Conservation (phyloP, 2,329 filamentous ascomycete species). For the Nemania diffusa region DNA sequence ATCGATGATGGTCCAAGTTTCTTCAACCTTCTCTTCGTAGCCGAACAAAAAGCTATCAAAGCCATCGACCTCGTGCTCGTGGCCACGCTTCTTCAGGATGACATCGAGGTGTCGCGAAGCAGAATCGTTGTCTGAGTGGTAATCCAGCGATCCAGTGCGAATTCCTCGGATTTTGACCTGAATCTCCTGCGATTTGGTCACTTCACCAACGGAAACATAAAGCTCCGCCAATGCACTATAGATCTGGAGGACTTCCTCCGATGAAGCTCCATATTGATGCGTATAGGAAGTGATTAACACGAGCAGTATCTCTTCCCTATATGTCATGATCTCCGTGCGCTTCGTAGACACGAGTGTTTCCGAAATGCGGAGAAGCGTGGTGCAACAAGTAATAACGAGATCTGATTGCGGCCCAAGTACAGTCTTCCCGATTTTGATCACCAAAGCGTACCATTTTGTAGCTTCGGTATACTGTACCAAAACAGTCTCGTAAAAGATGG, state of each 20-base stretch:
- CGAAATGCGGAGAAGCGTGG: conserved; percentile 32
- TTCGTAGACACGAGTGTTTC: conserved; percentile 28
- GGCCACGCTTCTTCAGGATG: conserved; percentile 27
- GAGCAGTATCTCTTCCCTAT: conserved; percentile 30
- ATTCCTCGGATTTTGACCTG: conserved; percentile 26
- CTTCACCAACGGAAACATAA: conserved; percentile 30
- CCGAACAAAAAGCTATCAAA: conserved; percentile 33
- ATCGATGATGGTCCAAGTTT: conserved; percentile 28
- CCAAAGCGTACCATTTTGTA: conserved; percentile 29
- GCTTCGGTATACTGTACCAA: conserved; percentile 20
- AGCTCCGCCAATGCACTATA: conserved; percentile 28
- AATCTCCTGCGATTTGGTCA: conserved; percentile 30
- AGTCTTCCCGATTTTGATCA: conserved; percentile 30
- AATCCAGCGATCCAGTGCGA: conserved; percentile 10
- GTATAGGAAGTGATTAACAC: conserved; percentile 32
- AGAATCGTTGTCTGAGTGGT: conserved; percentile 8
- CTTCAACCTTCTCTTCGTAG: conserved; percentile 32
- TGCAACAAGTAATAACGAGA: conserved; percentile 31
- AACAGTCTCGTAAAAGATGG: conserved; percentile 32
- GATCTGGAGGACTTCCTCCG: conserved; percentile 26
- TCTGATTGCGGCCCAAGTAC: conserved; percentile 33
- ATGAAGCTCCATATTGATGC: conserved; percentile 30
- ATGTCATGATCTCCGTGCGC: conserved; percentile 32
- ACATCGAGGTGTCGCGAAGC: conserved; percentile 29
- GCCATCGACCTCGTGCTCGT: conserved; percentile 27